Evolutionary conservation across 2,329 filamentous ascomycete genomes (phyloP).

Genomic region (Boeremia exigua): DNA sequence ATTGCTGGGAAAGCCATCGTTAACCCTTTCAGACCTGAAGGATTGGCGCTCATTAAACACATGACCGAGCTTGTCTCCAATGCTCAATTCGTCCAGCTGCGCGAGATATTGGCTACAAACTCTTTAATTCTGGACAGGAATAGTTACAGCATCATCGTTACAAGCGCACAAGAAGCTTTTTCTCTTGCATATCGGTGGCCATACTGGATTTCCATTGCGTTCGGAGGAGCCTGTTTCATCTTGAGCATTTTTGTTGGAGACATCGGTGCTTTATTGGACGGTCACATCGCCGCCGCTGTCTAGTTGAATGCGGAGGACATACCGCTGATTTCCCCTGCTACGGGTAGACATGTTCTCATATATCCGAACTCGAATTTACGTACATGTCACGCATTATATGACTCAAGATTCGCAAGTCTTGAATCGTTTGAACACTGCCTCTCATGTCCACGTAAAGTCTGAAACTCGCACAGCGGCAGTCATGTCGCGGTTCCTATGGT

Average conservation of each 20-base stretch:
- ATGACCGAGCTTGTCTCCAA: slow-evolving; percentile 51
- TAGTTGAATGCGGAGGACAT: not conserved
- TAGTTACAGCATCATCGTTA: slow-evolving; percentile 51
- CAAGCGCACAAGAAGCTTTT: slow-evolving; percentile 63
- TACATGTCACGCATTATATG: too few relatives aligned
- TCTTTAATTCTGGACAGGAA: slow-evolving; percentile 53
- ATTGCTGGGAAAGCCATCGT: slow-evolving; percentile 58
- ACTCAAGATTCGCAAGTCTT: too few relatives aligned
- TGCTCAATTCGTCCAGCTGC: slow-evolving; percentile 43
- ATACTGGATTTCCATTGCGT: slow-evolving; percentile 68
- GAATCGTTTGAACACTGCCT: too few relatives aligned
- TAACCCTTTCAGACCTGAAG: slow-evolving; percentile 45
- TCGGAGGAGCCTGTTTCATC: slow-evolving; percentile 63
- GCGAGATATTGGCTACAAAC: slow-evolving; percentile 55
- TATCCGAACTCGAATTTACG: too few relatives aligned
- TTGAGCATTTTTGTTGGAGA: slow-evolving; percentile 65
- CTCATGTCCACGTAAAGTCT: too few relatives aligned
- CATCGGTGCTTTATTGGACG: slow-evolving; percentile 49
- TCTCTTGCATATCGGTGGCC: slow-evolving; percentile 66
- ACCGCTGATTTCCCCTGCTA: not conserved
- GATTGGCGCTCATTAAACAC: slow-evolving; percentile 57
- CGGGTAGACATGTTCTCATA: too few relatives aligned
- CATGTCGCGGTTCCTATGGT: too few relatives aligned
- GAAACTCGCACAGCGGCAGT: too few relatives aligned
- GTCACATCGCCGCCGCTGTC: slow-evolving; percentile 20